phyloP scores from a whole-genome alignment of 225 moss, liverwort and hornwort species.

The Bryum argenteum region DNA sequence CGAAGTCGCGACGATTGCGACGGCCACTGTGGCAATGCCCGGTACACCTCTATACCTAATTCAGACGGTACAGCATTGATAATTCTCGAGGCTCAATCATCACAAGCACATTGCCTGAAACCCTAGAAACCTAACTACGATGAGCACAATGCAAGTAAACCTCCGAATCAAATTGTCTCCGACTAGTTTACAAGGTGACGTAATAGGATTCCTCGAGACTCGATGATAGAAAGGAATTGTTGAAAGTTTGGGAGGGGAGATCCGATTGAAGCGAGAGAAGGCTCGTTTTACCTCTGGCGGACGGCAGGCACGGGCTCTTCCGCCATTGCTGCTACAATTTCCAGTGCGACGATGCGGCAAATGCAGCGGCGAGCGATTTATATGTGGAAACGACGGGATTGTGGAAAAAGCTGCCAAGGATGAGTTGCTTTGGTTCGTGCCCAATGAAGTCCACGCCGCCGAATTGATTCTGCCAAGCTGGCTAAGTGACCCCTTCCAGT shows the following conservation, averaged over 20 bases:
- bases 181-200: background rate
- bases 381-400: background rate
- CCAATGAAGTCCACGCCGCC: too few species aligned
- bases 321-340: constrained; percentile 20
- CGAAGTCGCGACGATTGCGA: background rate
- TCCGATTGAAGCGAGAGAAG: background rate
- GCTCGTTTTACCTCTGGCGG: constrained; percentile 37
- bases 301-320: constrained; percentile 38
- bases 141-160: background rate
- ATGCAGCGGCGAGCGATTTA: constrained; percentile 1
- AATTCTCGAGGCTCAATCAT: background rate
- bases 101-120: background rate
- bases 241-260: background rate
- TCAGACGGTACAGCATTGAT: background rate
- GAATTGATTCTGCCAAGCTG: too few species aligned
- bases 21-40: background rate
- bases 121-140: constrained; percentile 24
- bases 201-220: background rate
- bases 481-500: too few species aligned
- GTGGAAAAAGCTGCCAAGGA: background rate
- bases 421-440: background rate
- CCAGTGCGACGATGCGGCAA: background rate
- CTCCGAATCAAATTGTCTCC: background rate
- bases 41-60: background rate
- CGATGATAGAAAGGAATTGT: background rate